Base-by-base conservation (phyloP, 108 stramenopile genomes). In the Pseudonitzschia multistriata region DNA sequence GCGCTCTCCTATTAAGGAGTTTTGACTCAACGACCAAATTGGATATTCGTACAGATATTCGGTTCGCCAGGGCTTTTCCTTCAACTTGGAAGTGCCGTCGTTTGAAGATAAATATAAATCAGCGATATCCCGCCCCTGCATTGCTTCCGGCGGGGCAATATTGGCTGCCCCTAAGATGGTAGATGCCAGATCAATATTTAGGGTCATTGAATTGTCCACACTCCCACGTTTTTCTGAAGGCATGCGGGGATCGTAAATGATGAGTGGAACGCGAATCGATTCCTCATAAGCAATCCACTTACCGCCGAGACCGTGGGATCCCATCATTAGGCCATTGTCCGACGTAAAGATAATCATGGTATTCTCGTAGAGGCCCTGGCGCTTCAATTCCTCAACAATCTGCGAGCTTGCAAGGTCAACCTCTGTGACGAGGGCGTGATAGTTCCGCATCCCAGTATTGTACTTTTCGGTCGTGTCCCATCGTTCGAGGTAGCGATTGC, bases 291-390 rank as follows among this genome's bases (percentile, higher is more conserved):
- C 77, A 70, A 85, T 83, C 88, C 88, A 89, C 62, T 89, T 89
- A 22, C 81, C 88, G 33, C 85, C 88, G 42, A 89, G 52, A 13
- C 88, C 88, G 52, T 89, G 88, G 29, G 30, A 19, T 13, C 79
- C 83, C 49, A 81, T 82, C 63, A 86, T 82, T n/a, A 55, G 13
- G 33, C 78, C 84, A 78, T 85, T 88, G 70, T 88, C 88, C 0
- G 88, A 82, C 30, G 88, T 89, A 47, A 89, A 84, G 21, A 89
- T 89, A 42, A 86, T 81, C n/a, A 89, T 40, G 10, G 88, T 89
- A 33, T 86, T 79, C 49, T 89, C 64, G 47, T 76, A 72, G 11
- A 75, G 35, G 4, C 78, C 80, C 62, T 83, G 82, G 22, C 50
- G 35, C 33, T 81, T 70, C 25, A 89, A 64, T 59, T 82, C 77